These are phyloP conservation scores for Coniochaeta ligniaria DNA, from an alignment of 2,329 filamentous ascomycete species.

Conservation along the genomic window DNA sequence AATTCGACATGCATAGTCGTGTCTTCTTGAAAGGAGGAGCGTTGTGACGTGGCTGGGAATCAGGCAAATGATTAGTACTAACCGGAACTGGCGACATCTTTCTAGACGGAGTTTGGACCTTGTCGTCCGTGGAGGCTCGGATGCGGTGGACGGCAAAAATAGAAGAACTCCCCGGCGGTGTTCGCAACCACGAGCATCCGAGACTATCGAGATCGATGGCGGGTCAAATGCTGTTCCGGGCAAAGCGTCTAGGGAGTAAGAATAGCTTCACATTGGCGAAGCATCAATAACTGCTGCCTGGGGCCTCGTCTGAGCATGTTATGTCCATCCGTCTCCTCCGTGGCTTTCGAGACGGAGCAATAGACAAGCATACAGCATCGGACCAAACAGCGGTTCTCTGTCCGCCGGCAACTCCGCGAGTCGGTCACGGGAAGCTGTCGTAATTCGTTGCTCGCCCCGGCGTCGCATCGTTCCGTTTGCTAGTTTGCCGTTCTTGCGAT, in stretches of 20 bases:
- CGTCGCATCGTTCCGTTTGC: neutral
- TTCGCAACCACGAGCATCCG: neutral
- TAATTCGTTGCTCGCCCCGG: neutral
- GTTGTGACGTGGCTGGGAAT: neutral
- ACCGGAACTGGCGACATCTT: neutral
- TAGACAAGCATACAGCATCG: neutral
- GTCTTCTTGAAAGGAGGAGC: neutral
- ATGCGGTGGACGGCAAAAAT: neutral
- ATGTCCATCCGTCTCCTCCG: neutral
- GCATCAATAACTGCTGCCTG: neutral
- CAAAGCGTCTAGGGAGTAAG: neutral
- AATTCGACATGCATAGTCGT: neutral
- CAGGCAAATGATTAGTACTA: neutral
- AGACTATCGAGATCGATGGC: neutral
- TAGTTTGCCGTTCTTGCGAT: neutral
- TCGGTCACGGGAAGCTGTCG: neutral
- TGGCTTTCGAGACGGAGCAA: neutral
- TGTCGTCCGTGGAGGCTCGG: neutral
- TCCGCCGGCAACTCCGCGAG: conserved; percentile 9
- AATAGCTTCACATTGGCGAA: neutral
- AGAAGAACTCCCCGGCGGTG: neutral
- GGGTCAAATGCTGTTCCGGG: neutral
- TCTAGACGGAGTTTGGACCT: neutral
- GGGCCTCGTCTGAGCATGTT: neutral
- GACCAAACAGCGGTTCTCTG: neutral